phyloP scores from a whole-genome alignment of 2,329 filamentous ascomycete species.

The Aspergillus versicolor region DNA sequence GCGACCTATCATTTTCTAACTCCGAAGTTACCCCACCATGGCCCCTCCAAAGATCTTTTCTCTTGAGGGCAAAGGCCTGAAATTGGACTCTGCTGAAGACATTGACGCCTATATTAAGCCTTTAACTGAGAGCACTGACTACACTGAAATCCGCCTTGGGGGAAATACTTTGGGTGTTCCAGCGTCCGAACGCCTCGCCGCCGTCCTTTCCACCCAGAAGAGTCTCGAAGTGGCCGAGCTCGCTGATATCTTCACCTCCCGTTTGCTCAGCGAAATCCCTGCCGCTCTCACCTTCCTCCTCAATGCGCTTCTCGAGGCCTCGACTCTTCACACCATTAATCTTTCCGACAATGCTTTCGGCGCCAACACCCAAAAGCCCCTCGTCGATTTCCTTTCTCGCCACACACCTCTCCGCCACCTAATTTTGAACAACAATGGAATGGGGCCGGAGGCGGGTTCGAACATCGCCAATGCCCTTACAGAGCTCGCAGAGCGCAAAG shows the following conservation, averaged over 20 bases:
- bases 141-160: slow-evolving; percentile 77
- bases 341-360: slow-evolving; percentile 98
- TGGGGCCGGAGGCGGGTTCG: slow-evolving; percentile 87
- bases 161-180: slow-evolving; percentile 92
- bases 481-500: slow-evolving; percentile 80
- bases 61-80: slow-evolving; percentile 86
- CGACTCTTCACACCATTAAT: slow-evolving; percentile 85
- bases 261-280: slow-evolving; percentile 90
- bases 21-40: slow-evolving; percentile 47
- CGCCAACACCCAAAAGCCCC: slow-evolving; percentile 87
- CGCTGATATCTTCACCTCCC: slow-evolving; percentile 95
- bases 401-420: slow-evolving; percentile 91
- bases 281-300: slow-evolving; percentile 82
- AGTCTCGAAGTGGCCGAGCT: slow-evolving; percentile 79
- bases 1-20: slow-evolving; percentile 11
- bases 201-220: slow-evolving; percentile 81
- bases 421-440: slow-evolving; percentile 96
- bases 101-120: slow-evolving; percentile 79
- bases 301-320: slow-evolving; percentile 79
- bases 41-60: slow-evolving; percentile 67
- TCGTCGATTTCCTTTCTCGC: slow-evolving; percentile 85
- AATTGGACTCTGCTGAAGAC: slow-evolving; percentile 85
- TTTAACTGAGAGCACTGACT: slow-evolving; percentile 66
- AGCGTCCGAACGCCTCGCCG: slow-evolving; percentile 80
- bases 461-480: slow-evolving; percentile 85